These are phyloP conservation scores for Lichtheimia hyalospora DNA, from an alignment of 371 early-diverging fungal genomes.

Conservation along the genomic window DNA sequence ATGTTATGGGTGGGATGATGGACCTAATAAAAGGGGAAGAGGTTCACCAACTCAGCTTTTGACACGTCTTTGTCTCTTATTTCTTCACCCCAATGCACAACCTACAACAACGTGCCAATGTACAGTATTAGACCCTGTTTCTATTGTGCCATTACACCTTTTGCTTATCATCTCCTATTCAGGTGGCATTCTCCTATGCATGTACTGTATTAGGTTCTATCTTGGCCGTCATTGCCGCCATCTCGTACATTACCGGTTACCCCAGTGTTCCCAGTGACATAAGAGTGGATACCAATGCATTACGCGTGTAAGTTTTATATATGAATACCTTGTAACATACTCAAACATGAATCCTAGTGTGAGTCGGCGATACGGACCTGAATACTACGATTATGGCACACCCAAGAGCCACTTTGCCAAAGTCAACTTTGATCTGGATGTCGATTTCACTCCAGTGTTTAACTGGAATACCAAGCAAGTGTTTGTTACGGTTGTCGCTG, in stretches of 20 bases:
- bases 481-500: slow-evolving; percentile 85
- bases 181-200: slow-evolving; percentile 68
- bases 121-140: slow-evolving; percentile 9
- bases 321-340: background rate
- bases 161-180: background rate
- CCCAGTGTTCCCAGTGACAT: slow-evolving; percentile 35
- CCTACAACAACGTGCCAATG: slow-evolving; percentile 62
- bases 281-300: slow-evolving; percentile 45
- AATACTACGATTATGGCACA: slow-evolving; percentile 63
- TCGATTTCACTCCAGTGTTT: slow-evolving; percentile 84
- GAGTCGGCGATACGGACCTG: slow-evolving; percentile 61
- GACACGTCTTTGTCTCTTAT: slow-evolving; percentile 3
- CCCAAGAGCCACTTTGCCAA: slow-evolving; percentile 68
- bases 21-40: background rate
- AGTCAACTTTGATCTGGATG: slow-evolving; percentile 73
- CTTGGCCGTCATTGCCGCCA: slow-evolving; percentile 55
- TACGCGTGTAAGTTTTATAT: slow-evolving; percentile 54
- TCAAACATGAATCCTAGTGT: slow-evolving; percentile 26
- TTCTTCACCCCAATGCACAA: slow-evolving; percentile 48
- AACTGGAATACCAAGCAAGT: slow-evolving; percentile 98
- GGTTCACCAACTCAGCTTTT: background rate
- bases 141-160: background rate
- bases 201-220: slow-evolving; percentile 63
- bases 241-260: slow-evolving; percentile 47
- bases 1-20: too few species aligned